These are phyloP conservation scores for Pseudocercospora fuligena DNA, from an alignment of 2,329 filamentous ascomycete genomes.

Conservation along the genomic window DNA sequence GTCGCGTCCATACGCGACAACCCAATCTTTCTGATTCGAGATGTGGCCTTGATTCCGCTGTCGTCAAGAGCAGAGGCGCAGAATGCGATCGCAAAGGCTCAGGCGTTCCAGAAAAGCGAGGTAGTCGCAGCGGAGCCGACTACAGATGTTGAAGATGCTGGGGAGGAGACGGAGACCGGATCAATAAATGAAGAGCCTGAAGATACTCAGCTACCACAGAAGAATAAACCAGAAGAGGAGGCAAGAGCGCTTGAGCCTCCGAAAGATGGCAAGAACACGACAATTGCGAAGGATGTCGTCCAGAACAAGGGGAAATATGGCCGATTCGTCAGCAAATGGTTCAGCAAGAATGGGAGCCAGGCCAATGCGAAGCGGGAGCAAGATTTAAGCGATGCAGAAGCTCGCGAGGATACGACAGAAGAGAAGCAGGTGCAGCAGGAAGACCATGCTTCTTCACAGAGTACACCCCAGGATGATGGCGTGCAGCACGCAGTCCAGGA, in stretches of 20 bases:
- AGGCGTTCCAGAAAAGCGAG: slow-evolving; percentile 29
- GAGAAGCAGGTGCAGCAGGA: slow-evolving; percentile 42
- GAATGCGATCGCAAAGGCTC: slow-evolving; percentile 37
- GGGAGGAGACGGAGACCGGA: slow-evolving; percentile 32
- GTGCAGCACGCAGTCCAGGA: neutral
- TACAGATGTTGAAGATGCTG: slow-evolving; percentile 39
- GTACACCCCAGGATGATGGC: slow-evolving; percentile 20
- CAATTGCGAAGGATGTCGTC: slow-evolving; percentile 87
- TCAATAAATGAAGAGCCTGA: slow-evolving; percentile 41
- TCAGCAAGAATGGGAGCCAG: slow-evolving; percentile 82
- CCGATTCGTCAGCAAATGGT: slow-evolving; percentile 88
- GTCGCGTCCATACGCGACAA: slow-evolving; percentile 84
- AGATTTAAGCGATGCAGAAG: slow-evolving; percentile 64
- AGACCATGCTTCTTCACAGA: slow-evolving; percentile 37
- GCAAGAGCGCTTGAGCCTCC: slow-evolving; percentile 39
- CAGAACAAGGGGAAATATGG: slow-evolving; percentile 82
- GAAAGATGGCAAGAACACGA: slow-evolving; percentile 55
- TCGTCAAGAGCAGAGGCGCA: slow-evolving; percentile 64
- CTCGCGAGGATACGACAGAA: slow-evolving; percentile 34
- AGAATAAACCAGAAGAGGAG: slow-evolving; percentile 25
- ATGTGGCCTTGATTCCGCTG: slow-evolving; percentile 88
- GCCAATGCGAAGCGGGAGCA: slow-evolving; percentile 71
- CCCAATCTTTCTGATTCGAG: slow-evolving; percentile 84
- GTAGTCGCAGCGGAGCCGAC: slow-evolving; percentile 28
- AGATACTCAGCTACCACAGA: slow-evolving; percentile 29